Evolutionary conservation across 2,329 filamentous ascomycete species (phyloP).

Genomic region (Aspergillus sp.): DNA sequence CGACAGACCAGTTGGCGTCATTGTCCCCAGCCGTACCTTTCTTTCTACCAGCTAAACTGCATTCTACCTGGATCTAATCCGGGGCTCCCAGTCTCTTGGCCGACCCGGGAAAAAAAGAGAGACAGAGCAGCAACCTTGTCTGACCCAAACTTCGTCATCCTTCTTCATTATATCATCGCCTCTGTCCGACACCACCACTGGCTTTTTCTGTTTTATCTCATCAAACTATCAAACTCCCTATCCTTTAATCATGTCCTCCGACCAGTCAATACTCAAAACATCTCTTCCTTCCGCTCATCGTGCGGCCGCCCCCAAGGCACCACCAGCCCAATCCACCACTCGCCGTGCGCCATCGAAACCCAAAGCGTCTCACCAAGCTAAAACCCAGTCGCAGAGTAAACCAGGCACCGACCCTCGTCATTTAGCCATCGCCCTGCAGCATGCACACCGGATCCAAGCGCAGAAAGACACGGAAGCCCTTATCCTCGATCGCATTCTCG

Average conservation of each 20-base stretch:
- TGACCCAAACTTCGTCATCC: no score
- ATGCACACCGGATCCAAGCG: constrained; percentile 78
- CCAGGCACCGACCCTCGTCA: constrained; percentile 47
- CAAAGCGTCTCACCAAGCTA: constrained; percentile 28
- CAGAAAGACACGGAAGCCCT: constrained; percentile 74
- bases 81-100: background rate
- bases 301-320: constrained; percentile 42
- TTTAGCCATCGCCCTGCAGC: constrained; percentile 69
- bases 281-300: constrained; percentile 44
- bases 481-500: constrained; percentile 71
- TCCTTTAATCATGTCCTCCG: constrained; percentile 13
- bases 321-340: constrained; percentile 31
- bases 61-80: no score
- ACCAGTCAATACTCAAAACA: constrained; percentile 64
- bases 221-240: background rate
- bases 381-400: constrained; percentile 30
- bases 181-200: background rate
- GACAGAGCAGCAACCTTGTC: no score
- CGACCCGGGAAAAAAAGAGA: background rate
- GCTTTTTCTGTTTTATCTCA: background rate
- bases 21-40: no score
- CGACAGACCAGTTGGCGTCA: no score
- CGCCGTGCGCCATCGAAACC: constrained; percentile 19
- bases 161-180: no score
- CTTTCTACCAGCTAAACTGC: no score